phyloP scores from a whole-genome alignment of 352 stramenopile genomes.

The Peronospora farinosa region DNA sequence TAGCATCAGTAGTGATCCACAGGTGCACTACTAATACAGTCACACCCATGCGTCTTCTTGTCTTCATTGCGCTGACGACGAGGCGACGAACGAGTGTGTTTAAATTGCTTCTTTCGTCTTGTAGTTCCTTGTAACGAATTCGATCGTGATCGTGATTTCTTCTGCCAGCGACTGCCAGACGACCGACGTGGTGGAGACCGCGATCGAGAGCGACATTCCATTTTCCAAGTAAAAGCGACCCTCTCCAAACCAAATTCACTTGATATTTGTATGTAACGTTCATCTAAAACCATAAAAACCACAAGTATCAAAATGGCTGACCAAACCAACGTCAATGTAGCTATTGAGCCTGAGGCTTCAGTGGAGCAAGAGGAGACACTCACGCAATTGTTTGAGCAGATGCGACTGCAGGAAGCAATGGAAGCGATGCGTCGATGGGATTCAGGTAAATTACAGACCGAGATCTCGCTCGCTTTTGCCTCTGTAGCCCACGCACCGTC shows the following conservation, averaged over 20 bases:
- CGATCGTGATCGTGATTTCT: conserved; percentile 13
- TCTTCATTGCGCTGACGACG: conserved; percentile 15
- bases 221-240: conserved; percentile 10
- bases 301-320: conserved; percentile 8
- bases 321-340: not conserved
- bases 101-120: conserved; percentile 1
- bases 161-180: conserved; percentile 17
- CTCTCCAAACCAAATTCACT: conserved; percentile 15
- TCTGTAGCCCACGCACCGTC: conserved; percentile 27
- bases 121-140: conserved; percentile 7
- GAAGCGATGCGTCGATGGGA: conserved; percentile 34
- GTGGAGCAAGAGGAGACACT: conserved; percentile 22
- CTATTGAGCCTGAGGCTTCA: not conserved
- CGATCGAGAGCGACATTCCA: conserved; percentile 14
- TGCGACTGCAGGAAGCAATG: conserved; percentile 23
- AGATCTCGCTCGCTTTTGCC: conserved; percentile 34
- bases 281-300: not conserved
- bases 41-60: conserved; percentile 43
- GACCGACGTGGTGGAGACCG: conserved; percentile 22
- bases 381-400: conserved; percentile 29
- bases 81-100: conserved; percentile 2
- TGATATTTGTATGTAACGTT: conserved; percentile 9
- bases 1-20: not conserved
- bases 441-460: conserved; percentile 22
- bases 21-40: not conserved